Base-by-base conservation (phyloP, 139 green algal genomes). In the Picochlorum sp. region DNA sequence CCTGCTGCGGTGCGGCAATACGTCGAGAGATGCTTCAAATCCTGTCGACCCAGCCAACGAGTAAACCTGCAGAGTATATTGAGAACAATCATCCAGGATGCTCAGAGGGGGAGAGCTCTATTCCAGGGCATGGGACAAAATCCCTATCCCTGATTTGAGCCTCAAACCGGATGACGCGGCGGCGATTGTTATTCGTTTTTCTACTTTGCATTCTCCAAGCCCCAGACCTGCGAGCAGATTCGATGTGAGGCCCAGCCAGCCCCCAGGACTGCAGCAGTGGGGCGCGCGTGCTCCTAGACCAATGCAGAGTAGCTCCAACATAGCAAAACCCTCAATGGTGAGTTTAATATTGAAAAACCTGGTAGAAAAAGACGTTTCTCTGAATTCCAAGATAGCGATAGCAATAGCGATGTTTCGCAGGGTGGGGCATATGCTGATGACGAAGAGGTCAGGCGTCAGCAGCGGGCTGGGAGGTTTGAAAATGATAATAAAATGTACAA, bases 61-160 rank as follows among this genome's bases (percentile, higher is more conserved):
- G 21, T 65, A n/a, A 67, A 70, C 41, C 72, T 78, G 37, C 62
- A 74, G 45, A 23, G 58, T 30, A 65, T 65, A 4, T 44, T 82
- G 34, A 71, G 68, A 23, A 37, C 38, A 20, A 23, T 80, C 32
- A 83, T 82, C 41, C 30, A 24, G 1, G 62, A 75, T 16, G 68
- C 74, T 4, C 65, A 69, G 26, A 57, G 41, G 56, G 61, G 74
- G 74, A 24, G 71, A 81, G 68, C 38, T 81, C 34, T 86, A 73
- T 73, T 81, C 74, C 8, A 58, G 68, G 2, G 56, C 69, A 20
- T 86, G 80, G 80, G 80, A 81, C 37, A 66, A 67, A 2, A 44
- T 79, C 45, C 80, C 80, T 6, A 56, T 83, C 6, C 71, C 77
- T 23, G 57, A 80, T 41, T 38, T 79, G 15, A 24, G 20, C 3